phyloP scores from a whole-genome alignment of 768 basidiomycete genomes.

The Psilocybe cyanescens region DNA sequence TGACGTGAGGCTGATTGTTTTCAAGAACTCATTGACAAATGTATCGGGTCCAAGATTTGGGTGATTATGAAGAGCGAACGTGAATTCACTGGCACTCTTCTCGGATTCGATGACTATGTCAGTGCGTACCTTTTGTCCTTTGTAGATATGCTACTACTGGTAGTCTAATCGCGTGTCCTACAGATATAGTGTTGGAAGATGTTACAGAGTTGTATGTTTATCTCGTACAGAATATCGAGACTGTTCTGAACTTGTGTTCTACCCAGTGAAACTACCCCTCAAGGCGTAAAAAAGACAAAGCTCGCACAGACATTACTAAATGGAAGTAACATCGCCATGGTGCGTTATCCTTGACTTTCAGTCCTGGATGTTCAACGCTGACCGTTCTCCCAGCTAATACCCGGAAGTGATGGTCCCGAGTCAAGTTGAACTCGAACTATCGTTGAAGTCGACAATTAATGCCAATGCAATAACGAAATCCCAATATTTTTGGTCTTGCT shows the following conservation, averaged over 20 bases:
- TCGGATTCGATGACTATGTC: slow-evolving; percentile 99
- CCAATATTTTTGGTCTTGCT: background rate
- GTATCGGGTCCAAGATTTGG: slow-evolving; percentile 97
- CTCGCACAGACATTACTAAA: slow-evolving; percentile 90
- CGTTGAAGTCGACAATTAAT: slow-evolving; percentile 3
- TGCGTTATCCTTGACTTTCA: slow-evolving; percentile 35
- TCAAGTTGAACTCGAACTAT: slow-evolving; percentile 7
- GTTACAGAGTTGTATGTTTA: slow-evolving; percentile 90
- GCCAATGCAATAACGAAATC: slow-evolving; percentile 2
- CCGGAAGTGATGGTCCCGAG: slow-evolving; percentile 40
- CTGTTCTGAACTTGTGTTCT: slow-evolving; percentile 1
- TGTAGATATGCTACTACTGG: background rate
- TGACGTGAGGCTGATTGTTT: background rate
- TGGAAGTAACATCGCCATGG: slow-evolving; percentile 98
- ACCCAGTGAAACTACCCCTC: slow-evolving; percentile 82
- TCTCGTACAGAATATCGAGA: background rate
- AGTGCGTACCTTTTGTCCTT: slow-evolving; percentile 65
- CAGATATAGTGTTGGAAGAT: slow-evolving; percentile 95
- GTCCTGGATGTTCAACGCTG: background rate
- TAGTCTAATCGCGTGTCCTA: background rate
- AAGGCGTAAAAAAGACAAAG: slow-evolving; percentile 79
- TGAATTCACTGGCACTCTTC: slow-evolving; percentile 93
- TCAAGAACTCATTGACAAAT: slow-evolving; percentile 93
- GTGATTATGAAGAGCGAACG: slow-evolving; percentile 98
- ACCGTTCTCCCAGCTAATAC: slow-evolving; percentile 35